Conservation (phyloP, 208 protist species). For the Paratrypanosoma confusum region DNA sequence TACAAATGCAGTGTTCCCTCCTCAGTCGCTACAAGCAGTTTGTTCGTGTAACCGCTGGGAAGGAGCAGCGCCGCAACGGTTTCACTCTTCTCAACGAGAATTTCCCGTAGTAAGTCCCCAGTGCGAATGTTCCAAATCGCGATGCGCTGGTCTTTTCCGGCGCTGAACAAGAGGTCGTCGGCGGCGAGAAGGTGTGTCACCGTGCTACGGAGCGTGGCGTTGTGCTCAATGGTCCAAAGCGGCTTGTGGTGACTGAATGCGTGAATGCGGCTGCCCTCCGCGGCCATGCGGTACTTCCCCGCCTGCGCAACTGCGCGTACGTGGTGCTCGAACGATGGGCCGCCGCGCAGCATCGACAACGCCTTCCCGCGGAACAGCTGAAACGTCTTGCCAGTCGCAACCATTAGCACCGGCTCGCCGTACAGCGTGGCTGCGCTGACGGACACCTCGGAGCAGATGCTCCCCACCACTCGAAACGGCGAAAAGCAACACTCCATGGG, state of each 20-base stretch:
- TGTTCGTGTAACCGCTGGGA: constrained; percentile 72
- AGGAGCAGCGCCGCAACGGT: constrained; percentile 34
- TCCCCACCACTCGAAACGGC: constrained; percentile 76
- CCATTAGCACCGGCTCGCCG: constrained; percentile 67
- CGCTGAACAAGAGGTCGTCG: constrained; percentile 71
- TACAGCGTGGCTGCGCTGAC: constrained; percentile 61
- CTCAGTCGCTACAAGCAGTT: constrained; percentile 67
- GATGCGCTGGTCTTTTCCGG: constrained; percentile 64
- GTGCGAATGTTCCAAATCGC: constrained; percentile 56
- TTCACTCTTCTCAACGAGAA: constrained; percentile 50
- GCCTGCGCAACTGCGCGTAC: constrained; percentile 60
- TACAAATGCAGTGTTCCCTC: constrained; percentile 73
- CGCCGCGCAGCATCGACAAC: constrained; percentile 68
- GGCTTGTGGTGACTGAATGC: constrained; percentile 71
- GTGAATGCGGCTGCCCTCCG: constrained; percentile 66
- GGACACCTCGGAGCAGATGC: constrained; percentile 59
- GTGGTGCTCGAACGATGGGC: constrained; percentile 42
- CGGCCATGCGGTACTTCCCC: constrained; percentile 71
- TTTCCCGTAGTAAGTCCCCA: constrained; percentile 44
- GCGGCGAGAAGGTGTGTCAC: constrained; percentile 49
- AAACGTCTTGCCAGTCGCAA: constrained; percentile 68
- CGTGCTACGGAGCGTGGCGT: constrained; percentile 29
- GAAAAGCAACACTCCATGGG: no score
- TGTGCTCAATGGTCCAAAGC: constrained; percentile 52
- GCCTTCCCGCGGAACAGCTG: constrained; percentile 78